A percentile compares a stretch with the other conserved stretches of the same genome.
phyloP scores from a whole-genome alignment of 176 grass and related monocot species.

The Oryza glaberrima region DNA sequence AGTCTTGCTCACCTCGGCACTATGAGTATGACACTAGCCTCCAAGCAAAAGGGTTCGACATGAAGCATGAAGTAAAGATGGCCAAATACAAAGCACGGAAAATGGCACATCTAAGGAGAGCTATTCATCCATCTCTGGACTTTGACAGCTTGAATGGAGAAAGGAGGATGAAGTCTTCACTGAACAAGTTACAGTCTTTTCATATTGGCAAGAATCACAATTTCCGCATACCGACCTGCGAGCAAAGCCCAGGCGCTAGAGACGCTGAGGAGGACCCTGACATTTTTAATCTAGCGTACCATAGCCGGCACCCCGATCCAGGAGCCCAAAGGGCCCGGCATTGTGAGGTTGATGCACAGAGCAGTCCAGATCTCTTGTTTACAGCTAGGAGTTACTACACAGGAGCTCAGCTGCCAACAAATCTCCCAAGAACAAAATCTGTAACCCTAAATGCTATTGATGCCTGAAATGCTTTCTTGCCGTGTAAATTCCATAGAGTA shows the following conservation, averaged over 20 bases:
- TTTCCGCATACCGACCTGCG: constrained; percentile 52
- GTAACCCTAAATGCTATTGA: constrained; percentile 48
- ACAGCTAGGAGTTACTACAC: constrained; percentile 52
- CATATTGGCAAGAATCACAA: constrained; percentile 77
- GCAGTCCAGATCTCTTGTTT: constrained; percentile 39
- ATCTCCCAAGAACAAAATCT: constrained; percentile 57
- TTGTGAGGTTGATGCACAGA: constrained; percentile 39
- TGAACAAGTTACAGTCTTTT: constrained; percentile 74
- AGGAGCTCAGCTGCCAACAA: constrained; percentile 43
- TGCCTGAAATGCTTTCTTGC: constrained; percentile 38
- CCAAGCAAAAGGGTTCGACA: constrained; percentile 32
- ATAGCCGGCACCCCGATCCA: constrained; percentile 17
- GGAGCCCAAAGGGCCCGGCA: constrained; percentile 50
- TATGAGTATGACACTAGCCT: constrained; percentile 32
- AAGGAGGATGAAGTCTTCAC: constrained; percentile 39
- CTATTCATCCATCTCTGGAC: constrained; percentile 62
- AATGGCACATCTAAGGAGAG: constrained; percentile 49
- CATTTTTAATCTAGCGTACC: constrained; percentile 19
- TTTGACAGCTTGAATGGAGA: constrained; percentile 41
- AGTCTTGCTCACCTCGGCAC: constrained; percentile 35
- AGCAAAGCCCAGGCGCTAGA: constrained; percentile 41
- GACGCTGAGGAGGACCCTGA: neutral
- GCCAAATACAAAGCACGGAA: constrained; percentile 54
- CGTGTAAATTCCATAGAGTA: constrained; percentile 45
- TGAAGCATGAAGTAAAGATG: constrained; percentile 59